Evolutionary conservation across 108 stramenopile genomes (phyloP), one percentile per base, ranked within the genome.

Genomic region (Bacterosira constricta): DNA sequence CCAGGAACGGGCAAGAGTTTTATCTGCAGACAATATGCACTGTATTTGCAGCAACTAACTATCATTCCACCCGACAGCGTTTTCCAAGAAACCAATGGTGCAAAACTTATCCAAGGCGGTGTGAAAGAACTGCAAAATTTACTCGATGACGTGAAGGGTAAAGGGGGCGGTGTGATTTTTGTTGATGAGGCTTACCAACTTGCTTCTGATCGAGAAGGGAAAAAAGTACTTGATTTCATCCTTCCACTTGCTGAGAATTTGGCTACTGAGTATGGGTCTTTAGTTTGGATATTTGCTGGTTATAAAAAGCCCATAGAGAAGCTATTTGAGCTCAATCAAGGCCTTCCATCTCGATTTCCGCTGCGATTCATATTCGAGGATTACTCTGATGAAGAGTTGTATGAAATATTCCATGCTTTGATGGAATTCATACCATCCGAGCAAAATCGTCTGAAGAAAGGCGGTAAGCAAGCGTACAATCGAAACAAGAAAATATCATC

Each of bases 1-100:
- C 93, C 96, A 54, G 96, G 96, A 20, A 88, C 88, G 10, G 94
- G 94, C 27, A 96, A 95, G 63, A 84, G 85, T n/a, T 83, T 77
- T 12, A 88, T 93, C 23, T 92, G 94, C 13, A 58, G 79, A 4
- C 62, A 63, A 30, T 63, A 63, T 63, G 62, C 45, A 0, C 53
- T 94, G 4, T 73, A 92, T 61, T 77, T 76, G 10, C 61, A 74
- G 3, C 75, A 94, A 1, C 46, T 96, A 23, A 77, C 65, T 51
- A 79, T 86, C 23, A 83, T 93, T 29, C 62, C 62, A 4, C 10
- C 45, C 27, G 92, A 86, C 25, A 79, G 69, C 0, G 72, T 89
- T 36, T 71, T 92, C 47, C 85, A 88, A 36, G 73, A 75, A 27
- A 63, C 62, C 0, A 73, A 68, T 32, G 78, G 77, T 3, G 62